A percentile compares a stretch with the other conserved stretches of the same genome.
phyloP scores from a whole-genome alignment of 495 filamentous ascomycete species.

The Aspergillus conjunctus region DNA sequence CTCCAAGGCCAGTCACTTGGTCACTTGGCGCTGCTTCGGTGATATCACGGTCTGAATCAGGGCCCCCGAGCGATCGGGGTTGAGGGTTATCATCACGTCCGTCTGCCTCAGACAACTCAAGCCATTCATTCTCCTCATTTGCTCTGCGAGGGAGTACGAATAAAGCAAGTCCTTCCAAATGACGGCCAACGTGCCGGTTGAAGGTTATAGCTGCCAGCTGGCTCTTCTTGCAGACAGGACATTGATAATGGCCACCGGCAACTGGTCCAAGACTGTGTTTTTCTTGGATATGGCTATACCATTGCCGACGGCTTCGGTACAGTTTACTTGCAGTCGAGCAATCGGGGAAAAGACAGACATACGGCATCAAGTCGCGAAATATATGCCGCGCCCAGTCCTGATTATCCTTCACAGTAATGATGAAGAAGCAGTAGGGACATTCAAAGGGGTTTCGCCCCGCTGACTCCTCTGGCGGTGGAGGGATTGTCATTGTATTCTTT shows the following conservation, averaged over 20 bases:
- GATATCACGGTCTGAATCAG: no score
- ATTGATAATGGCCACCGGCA: slow-evolving; percentile 1
- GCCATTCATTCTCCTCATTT: background rate
- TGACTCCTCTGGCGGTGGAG: slow-evolving; percentile 18
- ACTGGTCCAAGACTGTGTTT: slow-evolving; percentile 5
- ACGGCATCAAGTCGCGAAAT: slow-evolving; percentile 35
- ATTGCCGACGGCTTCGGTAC: slow-evolving; percentile 28
- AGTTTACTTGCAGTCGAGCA: slow-evolving; percentile 28
- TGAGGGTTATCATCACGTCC: no score
- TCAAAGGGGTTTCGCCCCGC: slow-evolving; percentile 21
- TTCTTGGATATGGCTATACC: slow-evolving; percentile 27
- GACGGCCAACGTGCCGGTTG: slow-evolving; percentile 24
- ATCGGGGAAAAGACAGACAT: slow-evolving; percentile 24
- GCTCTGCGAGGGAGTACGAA: slow-evolving; percentile 19
- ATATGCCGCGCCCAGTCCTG: slow-evolving; percentile 36
- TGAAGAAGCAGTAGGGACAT: slow-evolving; percentile 34
- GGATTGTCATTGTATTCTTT: background rate
- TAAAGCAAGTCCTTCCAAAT: slow-evolving; percentile 28
- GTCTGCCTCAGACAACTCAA: no score
- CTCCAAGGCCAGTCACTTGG: no score
- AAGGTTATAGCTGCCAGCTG: background rate
- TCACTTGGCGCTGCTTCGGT: no score
- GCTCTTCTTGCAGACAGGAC: slow-evolving; percentile 19
- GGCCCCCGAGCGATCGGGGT: no score
- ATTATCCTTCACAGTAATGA: slow-evolving; percentile 20